Base-by-base conservation (phyloP, 2,329 filamentous ascomycete species). In the Sporothrix inflata region DNA sequence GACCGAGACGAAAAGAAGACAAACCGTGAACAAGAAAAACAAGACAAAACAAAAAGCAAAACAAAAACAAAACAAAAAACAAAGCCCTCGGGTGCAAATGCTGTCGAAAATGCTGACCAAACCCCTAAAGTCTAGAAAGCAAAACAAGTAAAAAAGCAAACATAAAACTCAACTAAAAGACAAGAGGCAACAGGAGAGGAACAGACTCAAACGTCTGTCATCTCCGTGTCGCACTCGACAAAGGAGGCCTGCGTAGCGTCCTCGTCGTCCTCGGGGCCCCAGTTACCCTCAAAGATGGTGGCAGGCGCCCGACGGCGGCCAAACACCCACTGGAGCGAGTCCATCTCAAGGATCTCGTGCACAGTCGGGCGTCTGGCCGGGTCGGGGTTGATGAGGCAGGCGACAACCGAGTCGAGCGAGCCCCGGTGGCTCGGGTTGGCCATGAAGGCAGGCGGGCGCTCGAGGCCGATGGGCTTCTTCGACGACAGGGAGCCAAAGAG, bases 261-360 rank as follows among this genome's bases (percentile, higher is more conserved):
- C 8, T 67, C 66, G 14, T 61, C 71, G 11, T 85, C 81, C 69
- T 84, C 90, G 42, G 95, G 95, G 4, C 96, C 96, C 92, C 94
- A 99, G 79, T 93, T 96, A 74, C 96, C 96, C 83, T 99, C 96
- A 77, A 92, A 99, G 70, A 99, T 90, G 0, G 94, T 98, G n/a
- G 96, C 96, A 60, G 94, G 93, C 12, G 94, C 93, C 71, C 92
- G 90, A 71, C 94, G 90, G 74, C 94, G 90, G 68, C 85, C 83
- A 71, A 90, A 88, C 42, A 97, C 91, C 92, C 96, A 99, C 74
- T 87, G 87, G 69, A 97, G 87, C 30, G 94, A 93, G 66, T 90
- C 89, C 1, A 90, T 87, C 61, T 87, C 83, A 63, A 97, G 87
- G 12, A 99, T 83, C 75, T 97, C 88, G 69, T 91, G 86, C 30